These are phyloP conservation scores for Litchi chinensis DNA, from an alignment of 345 rosid species.

Conservation along the genomic window DNA sequence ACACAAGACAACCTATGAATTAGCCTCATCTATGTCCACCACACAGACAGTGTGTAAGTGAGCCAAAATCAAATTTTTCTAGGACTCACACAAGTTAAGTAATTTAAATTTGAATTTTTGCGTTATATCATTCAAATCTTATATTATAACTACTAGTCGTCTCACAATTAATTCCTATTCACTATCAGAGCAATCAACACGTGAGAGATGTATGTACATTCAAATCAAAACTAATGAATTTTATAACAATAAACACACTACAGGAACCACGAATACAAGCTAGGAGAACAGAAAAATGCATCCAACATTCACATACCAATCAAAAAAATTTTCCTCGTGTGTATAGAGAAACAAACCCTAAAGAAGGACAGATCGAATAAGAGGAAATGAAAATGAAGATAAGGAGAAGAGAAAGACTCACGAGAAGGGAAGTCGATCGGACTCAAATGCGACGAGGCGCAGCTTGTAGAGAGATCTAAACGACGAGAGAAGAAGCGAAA, in stretches of 20 bases:
- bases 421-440: slow-evolving; percentile 8
- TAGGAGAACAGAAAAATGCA: neutral
- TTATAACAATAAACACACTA: neutral
- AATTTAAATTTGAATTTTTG: neutral
- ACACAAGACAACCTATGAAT: neutral
- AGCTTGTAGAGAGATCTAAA: slow-evolving; percentile 9
- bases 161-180: neutral
- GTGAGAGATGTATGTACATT: neutral
- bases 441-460: slow-evolving; percentile 13
- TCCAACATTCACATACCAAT: neutral
- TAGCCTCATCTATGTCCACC: neutral
- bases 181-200: neutral
- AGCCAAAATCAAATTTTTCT: too few species aligned
- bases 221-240: neutral
- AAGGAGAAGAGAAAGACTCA: slow-evolving; percentile 12
- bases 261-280: neutral
- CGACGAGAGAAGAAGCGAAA: neutral
- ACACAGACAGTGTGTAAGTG: neutral
- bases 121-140: neutral
- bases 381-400: neutral
- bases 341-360: neutral
- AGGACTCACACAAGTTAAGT: neutral
- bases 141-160: neutral
- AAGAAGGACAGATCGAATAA: neutral
- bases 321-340: neutral